Conservation (phyloP, 768 basidiomycete genomes). For the Suillus plorans region DNA sequence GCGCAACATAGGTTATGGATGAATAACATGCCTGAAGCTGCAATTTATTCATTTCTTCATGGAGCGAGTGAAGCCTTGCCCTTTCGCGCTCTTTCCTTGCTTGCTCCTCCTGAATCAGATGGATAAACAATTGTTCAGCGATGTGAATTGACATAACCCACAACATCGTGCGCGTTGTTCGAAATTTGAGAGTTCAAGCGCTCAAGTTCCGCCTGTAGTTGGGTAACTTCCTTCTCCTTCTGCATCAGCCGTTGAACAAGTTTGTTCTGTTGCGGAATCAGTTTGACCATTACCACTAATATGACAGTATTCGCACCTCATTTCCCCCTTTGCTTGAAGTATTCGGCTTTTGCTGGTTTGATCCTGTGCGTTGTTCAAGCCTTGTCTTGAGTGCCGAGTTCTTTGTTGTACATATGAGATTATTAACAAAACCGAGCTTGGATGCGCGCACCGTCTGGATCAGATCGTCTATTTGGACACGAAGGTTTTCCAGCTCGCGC, state of each 20-base stretch:
- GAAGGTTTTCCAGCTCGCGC: slow-evolving; percentile 61
- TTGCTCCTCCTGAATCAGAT: slow-evolving; percentile 58
- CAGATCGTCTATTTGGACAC: slow-evolving; percentile 59
- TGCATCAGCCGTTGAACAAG: slow-evolving; percentile 77
- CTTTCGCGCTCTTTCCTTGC: slow-evolving; percentile 76
- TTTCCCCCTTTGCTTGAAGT: slow-evolving; percentile 47
- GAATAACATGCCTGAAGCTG: slow-evolving; percentile 58
- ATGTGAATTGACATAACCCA: slow-evolving; percentile 32
- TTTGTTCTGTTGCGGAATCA: slow-evolving; percentile 54
- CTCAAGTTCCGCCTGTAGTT: slow-evolving; percentile 72
- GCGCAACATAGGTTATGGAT: not conserved
- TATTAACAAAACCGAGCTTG: slow-evolving; percentile 24
- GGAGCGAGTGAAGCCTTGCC: slow-evolving; percentile 66
- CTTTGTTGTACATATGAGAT: slow-evolving; percentile 2
- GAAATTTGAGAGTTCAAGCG: slow-evolving; percentile 58
- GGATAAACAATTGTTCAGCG: not conserved
- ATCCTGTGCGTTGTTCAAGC: not conserved
- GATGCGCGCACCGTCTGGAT: slow-evolving; percentile 54
- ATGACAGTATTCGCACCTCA: slow-evolving; percentile 46
- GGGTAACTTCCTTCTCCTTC: slow-evolving; percentile 83
- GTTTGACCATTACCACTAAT: not conserved
- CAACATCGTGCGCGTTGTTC: slow-evolving; percentile 56
- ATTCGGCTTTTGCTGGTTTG: slow-evolving; percentile 33
- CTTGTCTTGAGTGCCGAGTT: not conserved
- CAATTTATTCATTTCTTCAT: slow-evolving; percentile 70